Percentiles rank a stretch among this genome's conserved stretches.
Conservation (phyloP, 2,329 filamentous ascomycete species). For the Trichophaea hybrida region DNA sequence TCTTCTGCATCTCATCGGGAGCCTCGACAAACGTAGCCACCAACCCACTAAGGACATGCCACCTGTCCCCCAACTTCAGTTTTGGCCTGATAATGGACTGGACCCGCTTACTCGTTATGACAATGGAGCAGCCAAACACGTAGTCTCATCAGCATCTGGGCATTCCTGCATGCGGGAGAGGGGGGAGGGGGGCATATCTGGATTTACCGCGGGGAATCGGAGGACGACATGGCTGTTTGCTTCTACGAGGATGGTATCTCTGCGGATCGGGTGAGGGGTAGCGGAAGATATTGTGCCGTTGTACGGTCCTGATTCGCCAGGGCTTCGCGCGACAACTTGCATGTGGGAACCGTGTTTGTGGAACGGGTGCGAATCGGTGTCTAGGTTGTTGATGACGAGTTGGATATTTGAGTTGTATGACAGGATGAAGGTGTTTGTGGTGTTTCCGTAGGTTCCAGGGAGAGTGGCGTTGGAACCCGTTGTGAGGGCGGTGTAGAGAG, state of each 20-base stretch:
- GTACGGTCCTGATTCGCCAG: conserved; percentile 40
- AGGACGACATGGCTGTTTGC: conserved; percentile 55
- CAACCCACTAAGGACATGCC: conserved; percentile 56
- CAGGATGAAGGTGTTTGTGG: conserved; percentile 41
- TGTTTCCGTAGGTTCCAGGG: conserved; percentile 48
- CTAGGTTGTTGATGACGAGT: conserved; percentile 34
- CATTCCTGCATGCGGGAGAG: too few relatives aligned
- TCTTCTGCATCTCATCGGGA: conserved; percentile 47
- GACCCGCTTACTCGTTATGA: too few relatives aligned
- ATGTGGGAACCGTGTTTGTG: conserved; percentile 47
- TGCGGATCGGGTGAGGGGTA: conserved; percentile 44
- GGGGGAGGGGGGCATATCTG: conserved; percentile 41
- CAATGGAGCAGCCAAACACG: too few relatives aligned
- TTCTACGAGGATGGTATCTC: conserved; percentile 53
- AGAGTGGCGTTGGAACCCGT: conserved; percentile 43
- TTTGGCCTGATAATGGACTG: not conserved
- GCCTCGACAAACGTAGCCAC: conserved; percentile 50
- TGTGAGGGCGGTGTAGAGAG: conserved; percentile 60
- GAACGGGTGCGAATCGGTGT: conserved; percentile 36
- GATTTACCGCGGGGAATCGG: conserved; percentile 53
- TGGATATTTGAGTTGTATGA: conserved; percentile 30
- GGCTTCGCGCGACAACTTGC: conserved; percentile 49
- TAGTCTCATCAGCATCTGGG: too few relatives aligned
- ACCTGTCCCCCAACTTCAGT: conserved; percentile 43
- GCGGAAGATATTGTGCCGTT: conserved; percentile 39